Percentiles rank a stretch among this genome's conserved stretches.
phyloP scores from a whole-genome alignment of 495 filamentous ascomycete genomes.

The Xylaria sp. region DNA sequence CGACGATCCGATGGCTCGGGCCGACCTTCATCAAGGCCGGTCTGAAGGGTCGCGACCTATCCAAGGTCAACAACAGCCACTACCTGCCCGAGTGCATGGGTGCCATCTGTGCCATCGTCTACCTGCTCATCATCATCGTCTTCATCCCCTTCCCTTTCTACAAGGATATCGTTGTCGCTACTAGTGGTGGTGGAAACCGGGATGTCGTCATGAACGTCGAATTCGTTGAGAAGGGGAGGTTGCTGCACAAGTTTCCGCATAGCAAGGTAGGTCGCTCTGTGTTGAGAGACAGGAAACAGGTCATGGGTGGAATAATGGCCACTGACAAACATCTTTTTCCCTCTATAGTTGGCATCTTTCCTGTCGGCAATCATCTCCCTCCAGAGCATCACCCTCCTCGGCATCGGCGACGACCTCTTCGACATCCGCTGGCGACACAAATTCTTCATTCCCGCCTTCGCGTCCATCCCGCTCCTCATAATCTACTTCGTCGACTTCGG shows the following conservation, averaged over 20 bases:
- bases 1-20: conserved; percentile 94
- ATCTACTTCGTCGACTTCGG: conserved; percentile 98
- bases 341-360: conserved; percentile 83
- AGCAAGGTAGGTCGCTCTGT: conserved; percentile 65
- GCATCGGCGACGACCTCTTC: conserved; percentile 94
- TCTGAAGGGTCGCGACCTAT: conserved; percentile 89
- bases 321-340: conserved; percentile 4
- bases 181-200: conserved; percentile 89
- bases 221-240: conserved; percentile 76
- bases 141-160: conserved; percentile 98
- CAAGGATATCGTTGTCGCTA: conserved; percentile 96
- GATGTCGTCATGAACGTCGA: conserved; percentile 75
- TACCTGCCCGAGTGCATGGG: conserved; percentile 98
- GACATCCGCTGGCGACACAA: conserved; percentile 99
- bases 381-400: conserved; percentile 86
- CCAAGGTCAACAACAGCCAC: conserved; percentile 71
- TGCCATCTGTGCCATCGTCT: conserved; percentile 91
- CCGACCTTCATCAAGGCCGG: conserved; percentile 87
- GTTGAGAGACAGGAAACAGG: neutral
- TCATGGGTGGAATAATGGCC: neutral
- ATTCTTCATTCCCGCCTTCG: conserved; percentile 93
- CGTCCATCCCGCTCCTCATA: conserved; percentile 90
- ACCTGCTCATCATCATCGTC: conserved; percentile 81
- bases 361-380: conserved; percentile 92
- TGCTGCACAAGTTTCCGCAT: conserved; percentile 91